Percentiles rank a stretch among this genome's conserved stretches.
phyloP scores from a whole-genome alignment of 1,139 yeast species.

The Sugiyamaella sp. region DNA sequence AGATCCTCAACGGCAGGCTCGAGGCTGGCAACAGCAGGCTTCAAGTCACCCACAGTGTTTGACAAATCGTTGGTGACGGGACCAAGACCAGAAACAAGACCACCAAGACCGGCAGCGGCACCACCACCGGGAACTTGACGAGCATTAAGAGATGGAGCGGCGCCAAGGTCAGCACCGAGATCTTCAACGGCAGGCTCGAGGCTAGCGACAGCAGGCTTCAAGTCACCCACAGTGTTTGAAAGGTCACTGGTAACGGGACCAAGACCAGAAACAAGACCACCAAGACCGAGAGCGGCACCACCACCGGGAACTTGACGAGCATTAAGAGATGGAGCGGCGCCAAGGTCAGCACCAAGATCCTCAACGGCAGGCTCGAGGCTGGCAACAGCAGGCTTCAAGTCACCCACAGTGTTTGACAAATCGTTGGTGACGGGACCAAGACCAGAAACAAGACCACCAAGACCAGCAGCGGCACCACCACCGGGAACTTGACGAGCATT shows the following conservation, averaged over 20 bases:
- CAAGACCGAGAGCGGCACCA: neutral
- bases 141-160: neutral
- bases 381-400: conserved; percentile 1
- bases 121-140: neutral
- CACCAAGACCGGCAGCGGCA: neutral
- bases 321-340: neutral
- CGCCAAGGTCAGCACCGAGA: neutral
- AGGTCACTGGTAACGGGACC: conserved; percentile 1
- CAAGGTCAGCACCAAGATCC: neutral
- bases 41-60: neutral
- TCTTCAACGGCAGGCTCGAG: conserved; percentile 1
- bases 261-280: neutral
- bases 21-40: neutral
- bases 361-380: conserved; percentile 1
- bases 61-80: neutral
- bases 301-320: neutral
- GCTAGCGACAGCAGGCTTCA: conserved; percentile 2
- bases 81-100: neutral
- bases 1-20: neutral
- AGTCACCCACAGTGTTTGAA: neutral
- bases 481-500: neutral
- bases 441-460: neutral
- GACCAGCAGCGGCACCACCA: neutral
- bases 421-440: conserved; percentile 1
- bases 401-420: neutral